phyloP scores from a whole-genome alignment of 306 rosid species.

The Quillaja saponaria region DNA sequence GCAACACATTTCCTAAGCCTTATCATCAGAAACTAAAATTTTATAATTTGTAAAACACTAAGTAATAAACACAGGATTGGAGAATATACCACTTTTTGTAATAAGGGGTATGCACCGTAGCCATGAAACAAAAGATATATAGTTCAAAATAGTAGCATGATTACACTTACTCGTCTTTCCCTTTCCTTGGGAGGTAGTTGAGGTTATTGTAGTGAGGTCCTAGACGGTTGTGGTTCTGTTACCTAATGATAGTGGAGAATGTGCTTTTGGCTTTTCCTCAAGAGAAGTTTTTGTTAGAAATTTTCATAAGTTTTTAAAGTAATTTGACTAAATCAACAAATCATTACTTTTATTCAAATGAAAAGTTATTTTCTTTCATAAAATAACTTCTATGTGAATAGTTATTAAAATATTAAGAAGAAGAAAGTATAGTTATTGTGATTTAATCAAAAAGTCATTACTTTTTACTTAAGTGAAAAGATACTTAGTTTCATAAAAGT shows the following conservation, averaged over 20 bases:
- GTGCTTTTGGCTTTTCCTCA: constrained; percentile 35
- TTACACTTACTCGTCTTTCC: constrained; percentile 60
- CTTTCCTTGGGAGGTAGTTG: constrained; percentile 49
- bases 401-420: too few relatives aligned
- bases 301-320: too few relatives aligned
- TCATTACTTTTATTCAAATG: too few relatives aligned
- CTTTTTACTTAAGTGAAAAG: too few relatives aligned
- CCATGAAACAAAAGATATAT: too few relatives aligned
- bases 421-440: too few relatives aligned
- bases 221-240: constrained; percentile 29
- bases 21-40: constrained; percentile 62
- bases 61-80: neutral
- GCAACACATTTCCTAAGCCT: constrained; percentile 72
- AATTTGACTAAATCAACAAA: too few relatives aligned
- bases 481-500: too few relatives aligned
- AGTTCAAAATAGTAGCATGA: constrained; percentile 2
- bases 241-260: constrained; percentile 37
- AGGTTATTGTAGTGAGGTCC: constrained; percentile 27
- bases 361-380: too few relatives aligned
- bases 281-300: constrained; percentile 40
- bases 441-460: too few relatives aligned
- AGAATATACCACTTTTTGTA: neutral
- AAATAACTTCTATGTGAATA: too few relatives aligned
- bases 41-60: neutral
- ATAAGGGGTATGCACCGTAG: too few relatives aligned